Evolutionary conservation across 2,329 filamentous ascomycete genomes (phyloP), one percentile per base, ranked within the genome.

Genomic region (Fusarium sublunatum): DNA sequence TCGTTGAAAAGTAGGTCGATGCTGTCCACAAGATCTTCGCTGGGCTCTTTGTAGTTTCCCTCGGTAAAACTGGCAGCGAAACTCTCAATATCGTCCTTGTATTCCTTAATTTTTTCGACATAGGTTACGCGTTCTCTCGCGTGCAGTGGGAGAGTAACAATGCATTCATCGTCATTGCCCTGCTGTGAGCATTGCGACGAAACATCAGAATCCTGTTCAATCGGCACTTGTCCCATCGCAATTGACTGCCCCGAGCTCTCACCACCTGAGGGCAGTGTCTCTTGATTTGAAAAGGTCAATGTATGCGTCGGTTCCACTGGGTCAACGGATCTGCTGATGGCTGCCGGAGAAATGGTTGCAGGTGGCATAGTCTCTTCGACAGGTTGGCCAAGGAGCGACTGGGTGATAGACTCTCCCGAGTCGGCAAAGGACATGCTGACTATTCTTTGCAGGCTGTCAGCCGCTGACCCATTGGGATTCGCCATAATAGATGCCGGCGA

Each of bases 121-220:
- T 88, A 88, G 13, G 81, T 75, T 3, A 81, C 78, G 13, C 86
- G 80, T 8, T 79, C 76, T 47, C 79, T 83, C 12, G 83, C 77
- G 13, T 83, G 81, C 61, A 88, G 82, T 0, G 86, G 84, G 1
- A 89, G 74, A 1, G 86, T 87, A 29, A 89, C 74, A 5, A 82
- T 64, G 60, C 86, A 82, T 51, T 51, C 47, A 5, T 41, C 47
- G 41, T 11, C 32, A 28, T 31, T 53, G 41, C 53, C 52, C 41
- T 46, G 48, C 49, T 49, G 41, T 32, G 53, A 68, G 40, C 49
- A 63, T 52, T 49, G 58, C 47, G 52, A 65, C 26, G 58, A 67
- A 11, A 60, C 64, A 39, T 64, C 63, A 28, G 65, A 73, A 15
- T 57, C 63, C 13, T 65, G 57, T 38, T 72, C 69, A 28, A 53